Evolutionary conservation across 192 early-diverging fungal species (phyloP).

Genomic region (Coemansia sp.): DNA sequence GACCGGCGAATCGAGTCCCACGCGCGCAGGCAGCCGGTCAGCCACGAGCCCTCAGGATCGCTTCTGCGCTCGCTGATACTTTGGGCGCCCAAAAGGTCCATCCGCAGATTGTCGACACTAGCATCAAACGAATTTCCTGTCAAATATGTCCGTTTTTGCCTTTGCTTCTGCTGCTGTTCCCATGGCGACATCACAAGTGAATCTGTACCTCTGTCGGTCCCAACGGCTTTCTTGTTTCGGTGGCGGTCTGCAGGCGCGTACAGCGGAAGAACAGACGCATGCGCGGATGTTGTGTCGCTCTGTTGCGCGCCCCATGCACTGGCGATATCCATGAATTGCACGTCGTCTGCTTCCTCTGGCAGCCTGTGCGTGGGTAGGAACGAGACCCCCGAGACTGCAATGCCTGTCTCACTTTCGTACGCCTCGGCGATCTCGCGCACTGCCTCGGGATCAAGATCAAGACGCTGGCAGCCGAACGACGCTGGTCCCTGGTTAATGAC

Average conservation of each 20-base stretch:
- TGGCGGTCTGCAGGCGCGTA: slow-evolving; percentile 10
- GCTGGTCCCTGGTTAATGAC: slow-evolving; percentile 11
- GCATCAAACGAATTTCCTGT: slow-evolving; percentile 5
- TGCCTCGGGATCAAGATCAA: background rate
- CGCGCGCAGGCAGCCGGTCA: slow-evolving; percentile 18
- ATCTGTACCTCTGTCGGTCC: background rate
- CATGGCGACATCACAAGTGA: background rate
- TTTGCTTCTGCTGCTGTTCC: background rate
- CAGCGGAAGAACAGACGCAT: background rate
- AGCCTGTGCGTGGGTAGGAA: slow-evolving; percentile 1
- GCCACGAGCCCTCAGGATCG: slow-evolving; percentile 24
- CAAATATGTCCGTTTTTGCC: background rate
- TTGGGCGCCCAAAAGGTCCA: background rate
- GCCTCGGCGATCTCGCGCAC: slow-evolving; percentile 1
- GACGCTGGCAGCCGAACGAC: background rate
- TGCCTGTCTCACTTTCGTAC: slow-evolving; percentile 28
- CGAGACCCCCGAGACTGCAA: slow-evolving; percentile 24
- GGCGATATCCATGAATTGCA: slow-evolving; percentile 15
- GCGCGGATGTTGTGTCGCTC: background rate
- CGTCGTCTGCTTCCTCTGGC: background rate
- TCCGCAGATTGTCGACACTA: slow-evolving; percentile 5
- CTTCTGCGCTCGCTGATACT: background rate
- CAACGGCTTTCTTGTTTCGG: background rate
- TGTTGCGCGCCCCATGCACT: slow-evolving; percentile 4
- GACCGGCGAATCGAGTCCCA: slow-evolving; percentile 50